phyloP scores from a whole-genome alignment of 2,329 filamentous ascomycete genomes.

The Botrytis deweyae region DNA sequence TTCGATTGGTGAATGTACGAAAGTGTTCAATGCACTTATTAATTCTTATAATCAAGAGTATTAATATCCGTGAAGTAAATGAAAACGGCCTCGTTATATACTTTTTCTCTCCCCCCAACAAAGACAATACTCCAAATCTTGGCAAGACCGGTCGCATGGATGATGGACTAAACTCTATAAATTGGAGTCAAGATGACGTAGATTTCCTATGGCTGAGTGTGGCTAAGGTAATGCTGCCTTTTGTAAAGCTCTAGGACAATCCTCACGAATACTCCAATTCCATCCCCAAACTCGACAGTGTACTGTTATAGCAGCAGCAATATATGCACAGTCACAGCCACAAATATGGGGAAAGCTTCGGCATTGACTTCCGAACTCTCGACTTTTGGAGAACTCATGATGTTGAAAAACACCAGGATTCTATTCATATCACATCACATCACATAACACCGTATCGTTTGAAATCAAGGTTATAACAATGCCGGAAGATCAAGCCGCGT shows the following conservation, averaged over 20 bases:
- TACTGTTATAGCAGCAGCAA: background rate
- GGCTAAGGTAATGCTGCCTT: constrained; percentile 4
- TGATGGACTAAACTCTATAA: background rate
- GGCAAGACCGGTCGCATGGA: background rate
- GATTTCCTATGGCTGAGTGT: background rate
- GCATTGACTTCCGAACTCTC: background rate
- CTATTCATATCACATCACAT: background rate
- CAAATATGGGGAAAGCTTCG: background rate
- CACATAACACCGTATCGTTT: background rate
- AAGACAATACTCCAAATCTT: background rate
- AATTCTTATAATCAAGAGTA: background rate
- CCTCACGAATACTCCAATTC: too few species aligned
- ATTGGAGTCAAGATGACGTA: background rate
- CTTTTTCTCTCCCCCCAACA: background rate
- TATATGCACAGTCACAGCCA: background rate
- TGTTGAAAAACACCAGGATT: background rate
- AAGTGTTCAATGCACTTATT: background rate
- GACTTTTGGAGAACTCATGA: background rate
- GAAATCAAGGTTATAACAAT: background rate
- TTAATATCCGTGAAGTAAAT: background rate
- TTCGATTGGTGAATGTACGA: background rate
- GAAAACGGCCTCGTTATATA: constrained; percentile 1
- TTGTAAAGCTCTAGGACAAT: background rate
- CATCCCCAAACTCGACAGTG: accelerated
- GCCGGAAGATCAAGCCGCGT: background rate